Evolutionary conservation across 805 yeast species (phyloP), one percentile per base, ranked within the genome.

Genomic region (Sporopachydermia quercuum): DNA sequence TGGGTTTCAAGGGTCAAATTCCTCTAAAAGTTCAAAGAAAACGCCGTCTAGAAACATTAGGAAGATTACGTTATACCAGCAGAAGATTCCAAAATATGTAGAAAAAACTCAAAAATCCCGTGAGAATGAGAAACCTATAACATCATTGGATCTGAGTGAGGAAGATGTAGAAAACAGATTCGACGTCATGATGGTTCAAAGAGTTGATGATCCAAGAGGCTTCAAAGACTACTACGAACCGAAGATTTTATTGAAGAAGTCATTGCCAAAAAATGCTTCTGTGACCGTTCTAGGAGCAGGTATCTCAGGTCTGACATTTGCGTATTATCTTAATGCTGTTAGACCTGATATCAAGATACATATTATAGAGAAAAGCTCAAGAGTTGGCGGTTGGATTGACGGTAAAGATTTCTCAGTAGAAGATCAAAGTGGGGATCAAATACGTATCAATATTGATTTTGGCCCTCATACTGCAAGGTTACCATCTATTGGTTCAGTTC

Each of bases 401-500:
- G 47, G 51, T 8, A 54, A 61, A n/a, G 47, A 49, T n/a, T 51
- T 61, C 33, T 38, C 50, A 3, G 52, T 47, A 19, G 37, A 51
- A 4, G 47, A 55, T 55, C 42, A 43, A 49, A 2, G 41, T 38
- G 45, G 43, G 3, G 48, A 43, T 15, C 49, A 47, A 6, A 47
- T 49, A 4, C 46, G 48, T 2, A 54, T 68, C 0, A 43, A 66
- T 2, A 55, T 84, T 19, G 97, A 91, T 50, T 79, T 78, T 45
- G 98, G 97, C 0, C 97, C 98, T 0, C 62, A 97, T 38, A 91
- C 97, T 0, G 61, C 91, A 36, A 62, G 96, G 43, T 94, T 95
- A 0, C 72, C 72, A 4, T 80, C 85, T 40, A 76, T 76, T 34
- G 97, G 97, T 0, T 74, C 86, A 0, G 59, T 79, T 19, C 50